These are phyloP conservation scores for Alternaria gaisen DNA, from an alignment of 2,329 filamentous ascomycete species.

Conservation along the genomic window DNA sequence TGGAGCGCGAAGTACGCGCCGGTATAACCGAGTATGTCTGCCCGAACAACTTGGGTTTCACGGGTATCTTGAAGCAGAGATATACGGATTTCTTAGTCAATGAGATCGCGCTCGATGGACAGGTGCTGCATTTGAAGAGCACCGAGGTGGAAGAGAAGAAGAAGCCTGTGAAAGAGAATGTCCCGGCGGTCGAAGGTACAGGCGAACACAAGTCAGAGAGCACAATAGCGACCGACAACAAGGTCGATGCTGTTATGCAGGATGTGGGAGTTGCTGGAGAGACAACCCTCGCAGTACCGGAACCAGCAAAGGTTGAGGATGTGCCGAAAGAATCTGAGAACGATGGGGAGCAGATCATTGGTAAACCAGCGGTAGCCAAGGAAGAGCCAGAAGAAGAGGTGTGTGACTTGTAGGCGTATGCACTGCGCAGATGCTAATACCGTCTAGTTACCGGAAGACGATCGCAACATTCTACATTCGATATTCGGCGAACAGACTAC, in stretches of 20 bases:
- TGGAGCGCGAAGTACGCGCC: conserved; percentile 55
- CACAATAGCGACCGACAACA: conserved; percentile 34
- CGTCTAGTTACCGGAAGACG: conserved; percentile 48
- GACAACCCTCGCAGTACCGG: conserved; percentile 17
- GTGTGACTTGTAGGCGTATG: conserved; percentile 3
- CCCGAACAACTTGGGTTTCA: conserved; percentile 65
- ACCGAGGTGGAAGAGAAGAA: conserved; percentile 42
- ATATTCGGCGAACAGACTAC: conserved; percentile 64
- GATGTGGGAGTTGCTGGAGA: conserved; percentile 23
- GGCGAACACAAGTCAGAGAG: conserved; percentile 22
- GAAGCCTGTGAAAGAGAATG: conserved; percentile 30
- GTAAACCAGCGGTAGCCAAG: conserved; percentile 6
- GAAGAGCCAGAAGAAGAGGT: conserved; percentile 28
- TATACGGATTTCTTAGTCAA: conserved; percentile 95
- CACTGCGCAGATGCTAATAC: conserved; percentile 15
- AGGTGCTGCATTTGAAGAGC: conserved; percentile 75
- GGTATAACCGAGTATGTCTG: conserved; percentile 73
- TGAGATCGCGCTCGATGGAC: conserved; percentile 79
- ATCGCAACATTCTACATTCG: conserved; percentile 49
- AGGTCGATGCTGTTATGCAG: conserved; percentile 29
- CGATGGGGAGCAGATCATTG: neutral
- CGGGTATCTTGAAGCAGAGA: conserved; percentile 73
- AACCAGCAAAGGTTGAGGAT: neutral
- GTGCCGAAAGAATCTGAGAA: conserved; percentile 19
- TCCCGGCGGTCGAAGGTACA: conserved; percentile 9